These are phyloP conservation scores for Quercus phellos DNA, from an alignment of 331 rosid genomes.

Conservation along the genomic window DNA sequence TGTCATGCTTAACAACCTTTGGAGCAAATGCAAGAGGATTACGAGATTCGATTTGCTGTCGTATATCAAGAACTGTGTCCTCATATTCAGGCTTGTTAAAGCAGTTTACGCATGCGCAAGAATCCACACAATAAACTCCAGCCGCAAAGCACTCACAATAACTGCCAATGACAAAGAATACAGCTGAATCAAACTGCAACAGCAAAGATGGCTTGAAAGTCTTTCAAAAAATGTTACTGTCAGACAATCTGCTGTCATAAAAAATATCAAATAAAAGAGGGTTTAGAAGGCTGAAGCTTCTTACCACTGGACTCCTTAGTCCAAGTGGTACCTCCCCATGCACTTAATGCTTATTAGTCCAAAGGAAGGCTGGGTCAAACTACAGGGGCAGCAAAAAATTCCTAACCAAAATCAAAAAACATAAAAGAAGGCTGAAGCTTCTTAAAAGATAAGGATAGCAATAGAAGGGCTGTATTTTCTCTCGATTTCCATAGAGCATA, in stretches of 20 bases:
- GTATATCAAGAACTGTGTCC: background rate
- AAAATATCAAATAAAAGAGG: background rate
- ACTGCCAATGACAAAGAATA: slow-evolving; percentile 26
- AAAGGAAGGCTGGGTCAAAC: too few species aligned
- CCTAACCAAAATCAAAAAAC: too few species aligned
- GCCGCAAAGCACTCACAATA: slow-evolving; percentile 38
- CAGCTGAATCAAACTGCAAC: background rate
- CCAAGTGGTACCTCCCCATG: too few species aligned
- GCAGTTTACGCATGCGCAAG: slow-evolving; percentile 32
- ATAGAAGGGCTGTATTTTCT: too few species aligned
- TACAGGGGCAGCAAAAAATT: too few species aligned
- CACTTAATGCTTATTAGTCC: too few species aligned
- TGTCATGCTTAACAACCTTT: slow-evolving; percentile 8
- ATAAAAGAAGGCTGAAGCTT: background rate
- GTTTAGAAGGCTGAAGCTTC: too few species aligned
- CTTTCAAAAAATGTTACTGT: background rate
- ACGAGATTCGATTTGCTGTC: slow-evolving; percentile 9
- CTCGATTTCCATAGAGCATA: too few species aligned
- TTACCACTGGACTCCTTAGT: too few species aligned
- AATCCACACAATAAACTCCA: slow-evolving; percentile 17
- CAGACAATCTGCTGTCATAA: background rate
- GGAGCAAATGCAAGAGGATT: slow-evolving; percentile 35
- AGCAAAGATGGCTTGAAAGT: background rate
- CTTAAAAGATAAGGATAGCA: background rate
- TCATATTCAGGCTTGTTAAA: slow-evolving; percentile 18